A percentile compares a stretch with the other conserved stretches of the same genome.
phyloP scores from a whole-genome alignment of 1,284 basidiomycete species.

The Austropuccinia psidii region DNA sequence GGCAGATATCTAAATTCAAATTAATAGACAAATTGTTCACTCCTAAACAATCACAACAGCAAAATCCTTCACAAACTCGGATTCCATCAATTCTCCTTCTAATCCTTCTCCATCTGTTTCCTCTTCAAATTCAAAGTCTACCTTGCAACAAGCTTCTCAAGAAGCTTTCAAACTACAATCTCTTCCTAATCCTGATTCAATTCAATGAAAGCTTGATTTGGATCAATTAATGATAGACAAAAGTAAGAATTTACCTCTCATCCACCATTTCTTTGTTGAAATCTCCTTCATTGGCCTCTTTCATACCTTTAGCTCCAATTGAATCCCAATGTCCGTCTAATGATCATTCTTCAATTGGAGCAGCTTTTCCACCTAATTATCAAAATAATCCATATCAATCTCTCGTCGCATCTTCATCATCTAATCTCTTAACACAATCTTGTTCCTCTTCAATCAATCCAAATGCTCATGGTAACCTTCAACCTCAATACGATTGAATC shows the following conservation, averaged over 20 bases:
- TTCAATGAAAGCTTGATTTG: not conserved
- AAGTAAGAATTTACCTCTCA: not conserved
- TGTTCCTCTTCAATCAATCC: constrained; percentile 10
- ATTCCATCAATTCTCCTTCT: not conserved
- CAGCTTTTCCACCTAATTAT: not conserved
- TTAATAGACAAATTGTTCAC: not conserved
- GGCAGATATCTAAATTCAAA: not conserved
- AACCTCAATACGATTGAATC: not conserved
- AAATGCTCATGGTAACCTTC: no score
- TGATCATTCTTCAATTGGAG: not conserved
- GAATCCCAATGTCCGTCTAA: not conserved
- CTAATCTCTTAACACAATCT: not conserved
- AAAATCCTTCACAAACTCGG: not conserved
- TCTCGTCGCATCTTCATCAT: not conserved
- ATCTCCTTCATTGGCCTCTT: not conserved
- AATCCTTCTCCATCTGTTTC: not conserved
- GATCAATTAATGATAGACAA: not conserved
- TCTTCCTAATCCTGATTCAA: not conserved
- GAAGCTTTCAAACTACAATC: not conserved
- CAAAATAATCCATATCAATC: not conserved
- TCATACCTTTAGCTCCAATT: not conserved
- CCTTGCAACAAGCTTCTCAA: not conserved
- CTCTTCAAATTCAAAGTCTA: no score
- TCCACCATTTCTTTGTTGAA: not conserved
- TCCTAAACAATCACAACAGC: not conserved